Conservation (phyloP, 257 asterid species). For the Ilex asprella region DNA sequence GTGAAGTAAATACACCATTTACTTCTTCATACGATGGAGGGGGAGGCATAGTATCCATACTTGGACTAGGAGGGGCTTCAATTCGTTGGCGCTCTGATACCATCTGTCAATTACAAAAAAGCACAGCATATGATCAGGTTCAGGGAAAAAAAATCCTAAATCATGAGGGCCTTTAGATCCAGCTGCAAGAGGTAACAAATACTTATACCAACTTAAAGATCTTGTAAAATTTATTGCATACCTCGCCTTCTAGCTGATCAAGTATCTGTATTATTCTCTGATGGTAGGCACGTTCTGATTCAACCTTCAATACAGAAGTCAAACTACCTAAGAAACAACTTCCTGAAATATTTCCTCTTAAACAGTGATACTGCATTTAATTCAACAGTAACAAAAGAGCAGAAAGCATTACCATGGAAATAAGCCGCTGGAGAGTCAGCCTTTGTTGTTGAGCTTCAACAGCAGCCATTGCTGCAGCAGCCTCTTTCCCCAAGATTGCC, state of each 20-base stretch:
- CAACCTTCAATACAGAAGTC: conserved; percentile 54
- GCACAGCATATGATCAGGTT: neutral
- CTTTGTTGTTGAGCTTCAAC: conserved; percentile 98
- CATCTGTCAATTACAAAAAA: conserved; percentile 41
- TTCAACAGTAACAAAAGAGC: neutral
- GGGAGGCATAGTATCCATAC: conserved; percentile 54
- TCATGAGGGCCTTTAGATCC: neutral
- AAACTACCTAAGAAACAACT: conserved; percentile 11
- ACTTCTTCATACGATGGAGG: conserved; percentile 95
- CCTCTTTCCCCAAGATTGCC: conserved; percentile 88
- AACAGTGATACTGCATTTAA: neutral
- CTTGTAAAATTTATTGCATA: conserved; percentile 16
- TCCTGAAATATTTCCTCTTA: neutral
- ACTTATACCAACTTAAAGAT: neutral
- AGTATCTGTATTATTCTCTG: conserved; percentile 83
- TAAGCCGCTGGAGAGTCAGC: conserved; percentile 79
- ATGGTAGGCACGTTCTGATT: conserved; percentile 91
- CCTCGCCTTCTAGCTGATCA: conserved; percentile 91
- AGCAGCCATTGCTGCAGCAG: conserved; percentile 98
- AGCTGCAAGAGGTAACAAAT: neutral
- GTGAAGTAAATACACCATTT: conserved; percentile 66
- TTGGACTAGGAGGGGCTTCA: conserved; percentile 82
- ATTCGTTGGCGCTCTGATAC: conserved; percentile 82
- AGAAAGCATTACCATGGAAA: conserved; percentile 62
- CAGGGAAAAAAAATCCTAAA: neutral